These are phyloP conservation scores for Symbiodinium pilosum DNA, from an alignment of 73 alveolate species.

Conservation along the genomic window DNA sequence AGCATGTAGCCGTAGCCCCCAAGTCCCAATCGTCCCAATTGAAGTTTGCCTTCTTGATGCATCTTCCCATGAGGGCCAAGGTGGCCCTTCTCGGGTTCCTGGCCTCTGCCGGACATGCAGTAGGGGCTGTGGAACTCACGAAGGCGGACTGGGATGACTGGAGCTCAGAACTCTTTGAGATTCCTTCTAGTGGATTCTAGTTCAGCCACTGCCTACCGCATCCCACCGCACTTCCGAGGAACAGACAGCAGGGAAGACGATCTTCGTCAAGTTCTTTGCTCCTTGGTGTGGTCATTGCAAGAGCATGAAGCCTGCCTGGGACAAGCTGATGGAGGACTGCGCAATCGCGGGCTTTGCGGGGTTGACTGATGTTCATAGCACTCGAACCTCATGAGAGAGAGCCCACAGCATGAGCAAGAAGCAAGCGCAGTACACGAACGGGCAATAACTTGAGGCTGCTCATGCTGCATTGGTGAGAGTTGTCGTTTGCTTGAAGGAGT, in stretches of 20 bases:
- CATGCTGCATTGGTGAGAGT: too few species aligned
- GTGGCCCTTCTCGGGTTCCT: constrained; percentile 1
- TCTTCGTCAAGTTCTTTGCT: constrained; percentile 78
- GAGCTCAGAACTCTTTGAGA: not conserved
- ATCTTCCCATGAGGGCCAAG: not conserved
- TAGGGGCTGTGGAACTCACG: constrained; percentile 50
- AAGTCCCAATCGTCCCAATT: too few species aligned
- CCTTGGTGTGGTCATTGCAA: constrained; percentile 2
- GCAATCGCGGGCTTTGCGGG: not conserved
- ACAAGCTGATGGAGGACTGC: constrained; percentile 54
- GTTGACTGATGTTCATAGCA: too few species aligned
- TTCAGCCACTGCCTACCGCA: not conserved
- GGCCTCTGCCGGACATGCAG: not conserved
- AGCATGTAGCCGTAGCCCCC: too few species aligned
- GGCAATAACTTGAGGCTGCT: too few species aligned
- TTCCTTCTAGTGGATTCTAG: not conserved
- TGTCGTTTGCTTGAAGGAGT: too few species aligned
- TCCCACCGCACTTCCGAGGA: not conserved
- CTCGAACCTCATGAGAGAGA: too few species aligned
- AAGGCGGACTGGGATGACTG: constrained; percentile 45
- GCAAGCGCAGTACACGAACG: too few species aligned
- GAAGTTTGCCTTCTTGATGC: not conserved
- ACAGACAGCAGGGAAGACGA: constrained; percentile 71
- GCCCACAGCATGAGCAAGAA: too few species aligned
- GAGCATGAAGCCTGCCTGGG: constrained; percentile 91